Evolutionary conservation across 352 stramenopile genomes (phyloP).

Genomic region (Phytophthora megakarya): DNA sequence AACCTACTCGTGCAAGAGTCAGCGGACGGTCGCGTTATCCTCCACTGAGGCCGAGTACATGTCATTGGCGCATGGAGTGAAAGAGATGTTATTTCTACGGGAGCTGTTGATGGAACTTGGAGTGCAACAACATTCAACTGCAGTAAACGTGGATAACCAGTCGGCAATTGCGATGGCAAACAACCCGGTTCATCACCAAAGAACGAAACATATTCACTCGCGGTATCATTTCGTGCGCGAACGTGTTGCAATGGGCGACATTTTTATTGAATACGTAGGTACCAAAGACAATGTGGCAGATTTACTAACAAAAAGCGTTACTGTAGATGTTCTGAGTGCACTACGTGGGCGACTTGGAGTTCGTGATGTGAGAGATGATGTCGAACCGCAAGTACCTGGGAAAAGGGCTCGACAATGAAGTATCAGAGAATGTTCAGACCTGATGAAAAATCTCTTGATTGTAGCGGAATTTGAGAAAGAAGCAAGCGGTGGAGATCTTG

Average conservation of each 20-base stretch:
- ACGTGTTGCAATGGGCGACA: not conserved
- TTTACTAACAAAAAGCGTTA: constrained; percentile 22
- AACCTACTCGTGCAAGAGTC: constrained; percentile 7
- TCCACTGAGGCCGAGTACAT: constrained; percentile 18
- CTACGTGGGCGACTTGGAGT: constrained; percentile 10
- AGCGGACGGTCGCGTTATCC: not conserved
- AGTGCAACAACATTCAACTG: not conserved
- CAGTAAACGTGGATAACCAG: constrained; percentile 14
- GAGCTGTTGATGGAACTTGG: constrained; percentile 5
- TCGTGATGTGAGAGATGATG: not conserved
- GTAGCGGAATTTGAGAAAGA: too few species aligned
- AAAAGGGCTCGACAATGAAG: not conserved
- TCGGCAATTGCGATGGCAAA: constrained; percentile 18
- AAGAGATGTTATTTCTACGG: constrained; percentile 15
- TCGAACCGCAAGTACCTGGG: not conserved
- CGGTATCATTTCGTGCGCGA: constrained; percentile 26
- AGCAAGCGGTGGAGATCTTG: too few species aligned
- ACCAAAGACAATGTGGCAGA: constrained; percentile 23
- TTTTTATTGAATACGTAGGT: constrained; percentile 14
- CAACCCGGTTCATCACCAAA: constrained; percentile 19
- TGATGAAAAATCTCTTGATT: too few species aligned
- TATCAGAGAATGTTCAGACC: too few species aligned
- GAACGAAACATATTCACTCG: constrained; percentile 23
- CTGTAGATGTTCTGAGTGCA: not conserved
- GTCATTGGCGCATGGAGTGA: constrained; percentile 13